phyloP scores from a whole-genome alignment of 768 basidiomycete genomes.

The Russula lepida region DNA sequence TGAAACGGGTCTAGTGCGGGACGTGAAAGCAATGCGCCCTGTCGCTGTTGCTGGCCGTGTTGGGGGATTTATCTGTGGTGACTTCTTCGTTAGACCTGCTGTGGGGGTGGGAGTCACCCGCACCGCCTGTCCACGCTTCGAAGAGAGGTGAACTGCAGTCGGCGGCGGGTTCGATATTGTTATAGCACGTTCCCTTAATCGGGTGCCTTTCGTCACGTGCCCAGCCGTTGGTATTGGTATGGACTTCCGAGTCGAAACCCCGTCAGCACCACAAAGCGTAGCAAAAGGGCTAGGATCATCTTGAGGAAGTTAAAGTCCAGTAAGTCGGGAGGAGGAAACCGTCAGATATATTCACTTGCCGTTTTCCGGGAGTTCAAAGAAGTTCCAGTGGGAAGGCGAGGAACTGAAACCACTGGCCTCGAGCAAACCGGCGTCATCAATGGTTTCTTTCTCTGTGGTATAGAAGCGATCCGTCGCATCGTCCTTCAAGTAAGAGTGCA shows the following conservation, averaged over 20 bases:
- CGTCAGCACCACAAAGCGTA: not conserved
- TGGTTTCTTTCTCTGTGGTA: slow-evolving; percentile 14
- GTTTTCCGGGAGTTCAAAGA: slow-evolving; percentile 8
- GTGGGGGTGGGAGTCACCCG: not conserved
- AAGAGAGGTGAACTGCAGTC: not conserved
- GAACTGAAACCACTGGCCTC: slow-evolving; percentile 10
- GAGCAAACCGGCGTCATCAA: slow-evolving; percentile 9
- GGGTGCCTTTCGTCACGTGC: not conserved
- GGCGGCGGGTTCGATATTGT: not conserved
- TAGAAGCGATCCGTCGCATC: slow-evolving; percentile 27
- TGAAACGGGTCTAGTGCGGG: not conserved
- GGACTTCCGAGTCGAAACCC: too few species aligned
- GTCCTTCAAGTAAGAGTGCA: slow-evolving; percentile 30
- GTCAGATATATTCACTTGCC: slow-evolving; percentile 6
- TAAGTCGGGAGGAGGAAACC: not conserved
- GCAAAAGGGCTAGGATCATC: slow-evolving; percentile 9
- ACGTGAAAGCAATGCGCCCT: not conserved
- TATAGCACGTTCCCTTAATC: not conserved
- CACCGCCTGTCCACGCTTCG: not conserved
- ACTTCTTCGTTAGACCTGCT: not conserved
- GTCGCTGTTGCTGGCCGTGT: not conserved
- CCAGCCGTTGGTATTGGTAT: not conserved
- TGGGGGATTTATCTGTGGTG: not conserved
- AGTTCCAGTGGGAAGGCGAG: slow-evolving; percentile 11
- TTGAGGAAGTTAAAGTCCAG: not conserved